Evolutionary conservation across 768 basidiomycete genomes (phyloP).

Genomic region (Austroboletus eburneus): DNA sequence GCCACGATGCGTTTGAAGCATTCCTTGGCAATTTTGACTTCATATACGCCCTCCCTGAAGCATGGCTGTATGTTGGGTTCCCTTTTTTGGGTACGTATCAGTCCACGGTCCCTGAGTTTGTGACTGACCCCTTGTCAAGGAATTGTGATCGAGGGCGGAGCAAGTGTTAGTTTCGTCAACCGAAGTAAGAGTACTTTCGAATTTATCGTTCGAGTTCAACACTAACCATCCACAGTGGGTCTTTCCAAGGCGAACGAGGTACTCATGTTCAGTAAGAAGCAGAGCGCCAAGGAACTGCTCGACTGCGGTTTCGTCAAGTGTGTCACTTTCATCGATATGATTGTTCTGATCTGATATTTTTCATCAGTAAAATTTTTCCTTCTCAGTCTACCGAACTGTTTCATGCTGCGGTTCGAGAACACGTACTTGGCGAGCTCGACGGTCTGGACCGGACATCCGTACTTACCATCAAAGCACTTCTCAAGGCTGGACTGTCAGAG

Average conservation of each 20-base stretch:
- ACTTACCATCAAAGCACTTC: constrained; percentile 48
- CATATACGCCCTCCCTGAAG: constrained; percentile 58
- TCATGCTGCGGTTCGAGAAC: constrained; percentile 46
- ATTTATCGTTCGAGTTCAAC: not conserved
- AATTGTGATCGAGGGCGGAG: constrained; percentile 63
- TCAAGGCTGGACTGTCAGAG: constrained; percentile 53
- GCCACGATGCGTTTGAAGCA: constrained; percentile 32
- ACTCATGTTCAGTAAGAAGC: constrained; percentile 66
- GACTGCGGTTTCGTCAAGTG: constrained; percentile 65
- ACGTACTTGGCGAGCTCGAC: constrained; percentile 50
- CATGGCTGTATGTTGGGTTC: constrained; percentile 65
- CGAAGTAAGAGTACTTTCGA: constrained; percentile 42
- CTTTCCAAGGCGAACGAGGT: constrained; percentile 67
- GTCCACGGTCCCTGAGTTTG: not conserved
- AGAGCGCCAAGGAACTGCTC: constrained; percentile 52
- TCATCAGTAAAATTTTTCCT: constrained; percentile 54
- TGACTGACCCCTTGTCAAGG: constrained; percentile 28
- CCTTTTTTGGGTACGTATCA: constrained; percentile 49
- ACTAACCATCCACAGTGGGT: constrained; percentile 47
- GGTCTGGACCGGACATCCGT: constrained; percentile 57
- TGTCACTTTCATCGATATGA: constrained; percentile 7
- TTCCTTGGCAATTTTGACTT: constrained; percentile 74
- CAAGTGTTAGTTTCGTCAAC: constrained; percentile 66
- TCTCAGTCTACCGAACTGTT: constrained; percentile 48
- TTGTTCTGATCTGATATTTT: not conserved